A percentile compares a stretch with the other conserved stretches of the same genome.
Evolutionary conservation across 495 filamentous ascomycete genomes (phyloP).

Genomic region (Penicillium diatomitis): DNA sequence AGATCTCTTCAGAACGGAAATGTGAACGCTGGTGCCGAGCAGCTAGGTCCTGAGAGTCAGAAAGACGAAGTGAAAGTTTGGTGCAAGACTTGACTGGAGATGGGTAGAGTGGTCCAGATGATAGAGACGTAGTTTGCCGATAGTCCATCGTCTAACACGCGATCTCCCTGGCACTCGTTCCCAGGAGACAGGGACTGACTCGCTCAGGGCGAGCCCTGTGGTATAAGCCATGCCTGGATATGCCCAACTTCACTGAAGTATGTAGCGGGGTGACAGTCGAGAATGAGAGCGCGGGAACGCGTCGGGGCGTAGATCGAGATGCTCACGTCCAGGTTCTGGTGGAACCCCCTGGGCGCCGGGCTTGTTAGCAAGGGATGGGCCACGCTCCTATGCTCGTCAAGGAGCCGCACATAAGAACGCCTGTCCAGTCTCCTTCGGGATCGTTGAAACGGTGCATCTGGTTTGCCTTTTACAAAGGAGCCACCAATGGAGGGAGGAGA

Average conservation of each 20-base stretch:
- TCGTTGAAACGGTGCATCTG: too few species aligned
- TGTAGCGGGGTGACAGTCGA: slow-evolving; percentile 25
- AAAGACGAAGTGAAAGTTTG: too few species aligned
- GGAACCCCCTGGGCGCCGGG: slow-evolving; percentile 3
- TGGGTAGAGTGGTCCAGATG: too few species aligned
- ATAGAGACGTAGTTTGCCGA: too few species aligned
- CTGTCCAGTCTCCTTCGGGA: too few species aligned
- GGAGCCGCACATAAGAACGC: slow-evolving; percentile 5
- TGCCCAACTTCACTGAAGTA: slow-evolving; percentile 37
- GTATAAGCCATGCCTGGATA: slow-evolving; percentile 39
- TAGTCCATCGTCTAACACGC: too few species aligned
- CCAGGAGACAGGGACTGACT: slow-evolving; percentile 26
- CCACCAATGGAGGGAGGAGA: too few species aligned
- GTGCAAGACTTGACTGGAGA: too few species aligned
- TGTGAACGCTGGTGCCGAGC: too few species aligned
- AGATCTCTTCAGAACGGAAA: too few species aligned
- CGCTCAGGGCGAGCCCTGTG: slow-evolving; percentile 29
- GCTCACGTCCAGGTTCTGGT: slow-evolving; percentile 31
- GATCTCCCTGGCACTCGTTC: slow-evolving; percentile 19
- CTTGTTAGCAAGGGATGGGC: slow-evolving; percentile 30
- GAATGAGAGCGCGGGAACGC: slow-evolving; percentile 13
- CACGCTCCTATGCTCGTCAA: slow-evolving; percentile 13
- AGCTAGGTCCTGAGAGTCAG: too few species aligned
- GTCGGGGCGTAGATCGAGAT: slow-evolving; percentile 4
- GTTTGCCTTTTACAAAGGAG: too few species aligned